Base-by-base conservation (phyloP, 257 asterid species). In the Solanum ossicruentum region DNA sequence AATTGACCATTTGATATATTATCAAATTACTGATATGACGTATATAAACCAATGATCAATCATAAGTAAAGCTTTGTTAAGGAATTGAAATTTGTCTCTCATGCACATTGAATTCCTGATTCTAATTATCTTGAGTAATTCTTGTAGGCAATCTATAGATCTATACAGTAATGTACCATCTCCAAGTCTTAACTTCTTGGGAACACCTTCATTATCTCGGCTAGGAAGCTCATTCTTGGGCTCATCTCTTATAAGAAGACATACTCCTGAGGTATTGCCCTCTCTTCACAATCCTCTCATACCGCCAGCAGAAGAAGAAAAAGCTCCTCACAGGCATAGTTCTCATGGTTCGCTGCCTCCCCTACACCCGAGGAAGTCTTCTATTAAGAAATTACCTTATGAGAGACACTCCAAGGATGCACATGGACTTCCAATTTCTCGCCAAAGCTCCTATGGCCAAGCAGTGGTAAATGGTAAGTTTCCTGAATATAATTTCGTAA, bases 61-160 rank as follows among this genome's bases (percentile, higher is more conserved):
- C 80, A 72, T 45, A 43, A 11, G 57, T 72, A 72, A 72, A 43
- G 17, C 57, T 45, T 72, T 72, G 80, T n/a, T 20, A 45, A 41
- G 32, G 80, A 72, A 71, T 43, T 71, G 18, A 71, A 71, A 10
- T 71, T 71, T 20, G 18, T 15, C 80, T 20, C 32, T 5, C 43
- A 43, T 12, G 56, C 10, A 72, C n/a, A 66, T 32, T 15, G 75
- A 66, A 20, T 80, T 80, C 61, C 41, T 10, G 63, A 43, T 56
- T 28, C 65, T 32, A 78, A 39, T 52, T 21, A 17, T 73, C 58
- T 32, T 36, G 39, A 80, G 86, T 86, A 80, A 83, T 75, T 86
- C 86, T 88, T 83, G 65, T 97, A 94, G 99, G 93, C 98, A 94
- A 85, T 97, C 99, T 21, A 95, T 97, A 11, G 98, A 97, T 91